Evolutionary conservation across 257 asterid genomes (phyloP), one percentile per base, ranked within the genome.

Genomic region (Solanum chilense): DNA sequence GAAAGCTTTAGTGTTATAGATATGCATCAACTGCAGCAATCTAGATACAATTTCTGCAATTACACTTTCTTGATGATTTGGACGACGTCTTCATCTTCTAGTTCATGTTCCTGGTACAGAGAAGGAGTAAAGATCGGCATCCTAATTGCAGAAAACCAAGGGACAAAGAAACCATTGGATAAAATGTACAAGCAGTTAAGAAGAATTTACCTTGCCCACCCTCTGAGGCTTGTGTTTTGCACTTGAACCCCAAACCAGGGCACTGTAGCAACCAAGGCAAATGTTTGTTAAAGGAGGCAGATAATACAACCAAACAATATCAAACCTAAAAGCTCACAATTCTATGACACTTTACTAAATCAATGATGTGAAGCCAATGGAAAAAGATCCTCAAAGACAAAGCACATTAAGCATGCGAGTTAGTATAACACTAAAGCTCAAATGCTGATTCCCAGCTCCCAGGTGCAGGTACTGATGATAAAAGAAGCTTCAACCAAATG

Each of bases 191-290:
- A 35, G 87, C 39, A 58, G 86, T 41, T 84, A 15, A 70, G 35
- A 11, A 74, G 73, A 42, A 85, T 69, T 86, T 90, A 97, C 99
- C 99, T 86, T 97, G 89, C 99, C 99, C 33, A 97, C 99, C 88
- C 99, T 93, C 93, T 97, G 99, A 58, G 99, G 99, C 90, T 95
- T 97, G 98, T 97, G 99, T 86, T 97, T 97, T 64, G 86, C 99
- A 83, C 99, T 97, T 84, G 99, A 97, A 82, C 99, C 99, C 99
- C 99, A 97, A 71, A 97, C 99, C 89, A 97, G 85, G 44, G 98
- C 99, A 86, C 99, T 97, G 89, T 91, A 89, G 47, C 66, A 77
- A 87, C 64, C 78, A 83, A 88, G 84, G 62, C 86, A 89, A 39
- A 49, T 88, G 88, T 91, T 85, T 87, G 62, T 68, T 81, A 44